These are phyloP conservation scores for Cyphellophora attinorum DNA, from an alignment of 2,329 filamentous ascomycete genomes.

Conservation along the genomic window DNA sequence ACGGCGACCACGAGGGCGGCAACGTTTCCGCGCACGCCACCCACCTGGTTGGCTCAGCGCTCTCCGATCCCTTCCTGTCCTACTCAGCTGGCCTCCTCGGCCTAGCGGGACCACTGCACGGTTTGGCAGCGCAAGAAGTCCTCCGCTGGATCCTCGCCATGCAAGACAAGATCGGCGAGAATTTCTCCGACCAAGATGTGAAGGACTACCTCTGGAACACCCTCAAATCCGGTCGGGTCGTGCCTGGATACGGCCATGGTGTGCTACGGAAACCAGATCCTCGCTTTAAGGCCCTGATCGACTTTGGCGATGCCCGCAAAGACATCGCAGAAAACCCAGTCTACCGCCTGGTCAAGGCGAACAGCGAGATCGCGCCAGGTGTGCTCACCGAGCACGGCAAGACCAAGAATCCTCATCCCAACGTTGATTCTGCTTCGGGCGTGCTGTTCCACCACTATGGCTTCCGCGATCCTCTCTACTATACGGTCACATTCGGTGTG, in stretches of 20 bases:
- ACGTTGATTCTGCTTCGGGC: constrained; percentile 87
- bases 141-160: constrained; percentile 95
- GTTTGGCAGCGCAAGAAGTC: constrained; percentile 91
- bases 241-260: constrained; percentile 91
- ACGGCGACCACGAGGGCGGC: constrained; percentile 96
- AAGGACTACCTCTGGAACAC: constrained; percentile 86
- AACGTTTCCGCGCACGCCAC: constrained; percentile 95
- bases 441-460: constrained; percentile 98
- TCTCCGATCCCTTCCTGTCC: constrained; percentile 90
- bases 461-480: constrained; percentile 95
- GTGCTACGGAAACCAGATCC: constrained; percentile 95
- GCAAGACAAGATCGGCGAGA: constrained; percentile 73
- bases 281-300: constrained; percentile 92
- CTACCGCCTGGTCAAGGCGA: constrained; percentile 89
- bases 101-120: constrained; percentile 85
- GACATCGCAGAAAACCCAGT: constrained; percentile 81
- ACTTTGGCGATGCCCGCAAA: constrained; percentile 76
- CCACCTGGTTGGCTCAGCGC: constrained; percentile 86
- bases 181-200: constrained; percentile 72
- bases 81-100: constrained; percentile 94
- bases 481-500: constrained; percentile 62
- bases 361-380: constrained; percentile 79
- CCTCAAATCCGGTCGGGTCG: constrained; percentile 85
- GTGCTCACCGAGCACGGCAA: constrained; percentile 94
- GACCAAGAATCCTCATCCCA: constrained; percentile 96